Conservation (phyloP, 2,329 filamentous ascomycete genomes). For the Scolecobasidium constrictum region DNA sequence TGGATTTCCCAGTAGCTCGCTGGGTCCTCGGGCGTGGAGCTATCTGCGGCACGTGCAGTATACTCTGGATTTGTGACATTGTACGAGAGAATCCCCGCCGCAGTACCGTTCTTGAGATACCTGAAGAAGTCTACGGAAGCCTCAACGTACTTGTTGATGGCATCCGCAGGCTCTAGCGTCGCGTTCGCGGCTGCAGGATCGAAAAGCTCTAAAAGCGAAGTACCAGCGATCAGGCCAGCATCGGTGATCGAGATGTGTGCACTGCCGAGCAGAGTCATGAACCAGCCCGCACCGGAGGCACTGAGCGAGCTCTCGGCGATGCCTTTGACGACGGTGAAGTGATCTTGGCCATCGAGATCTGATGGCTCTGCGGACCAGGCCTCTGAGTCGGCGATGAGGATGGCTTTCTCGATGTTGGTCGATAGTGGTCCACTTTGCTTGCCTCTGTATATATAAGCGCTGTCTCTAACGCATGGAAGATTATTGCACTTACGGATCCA, state of each 20-base stretch:
- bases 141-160: neutral
- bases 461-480: too few species aligned
- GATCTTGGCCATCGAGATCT: neutral
- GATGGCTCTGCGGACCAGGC: neutral
- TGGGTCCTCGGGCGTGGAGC: neutral
- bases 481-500: neutral
- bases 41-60: neutral
- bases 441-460: neutral
- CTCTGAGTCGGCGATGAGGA: constrained; percentile 1
- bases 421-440: neutral
- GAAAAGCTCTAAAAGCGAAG: neutral
- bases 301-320: neutral
- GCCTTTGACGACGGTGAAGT: neutral
- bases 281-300: neutral
- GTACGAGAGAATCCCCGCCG: neutral
- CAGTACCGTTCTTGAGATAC: neutral
- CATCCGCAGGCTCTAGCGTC: neutral
- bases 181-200: neutral
- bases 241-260: neutral
- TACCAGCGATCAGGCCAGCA: neutral
- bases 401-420: neutral
- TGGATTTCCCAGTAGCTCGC: constrained; percentile 1
- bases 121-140: neutral
- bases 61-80: neutral
- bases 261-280: constrained; percentile 1